A percentile compares a stretch with the other conserved stretches of the same genome.
Conservation (phyloP, 2,329 filamentous ascomycete genomes). For the Parafenestella ontariensis region DNA sequence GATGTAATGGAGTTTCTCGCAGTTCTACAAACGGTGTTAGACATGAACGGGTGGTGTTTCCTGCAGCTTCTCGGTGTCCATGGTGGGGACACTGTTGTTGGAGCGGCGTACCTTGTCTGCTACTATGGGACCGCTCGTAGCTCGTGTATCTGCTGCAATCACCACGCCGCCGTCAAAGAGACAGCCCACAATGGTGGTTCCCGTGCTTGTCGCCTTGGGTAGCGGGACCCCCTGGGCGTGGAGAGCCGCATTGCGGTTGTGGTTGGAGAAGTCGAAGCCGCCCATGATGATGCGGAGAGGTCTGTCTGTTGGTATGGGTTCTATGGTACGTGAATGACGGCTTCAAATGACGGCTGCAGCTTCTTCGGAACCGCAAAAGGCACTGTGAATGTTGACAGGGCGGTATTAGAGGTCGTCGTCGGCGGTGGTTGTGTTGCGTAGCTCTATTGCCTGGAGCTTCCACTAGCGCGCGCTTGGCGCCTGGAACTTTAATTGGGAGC, state of each 20-base stretch:
- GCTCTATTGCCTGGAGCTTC: constrained; percentile 36
- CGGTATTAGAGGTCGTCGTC: not conserved
- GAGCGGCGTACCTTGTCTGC: constrained; percentile 79
- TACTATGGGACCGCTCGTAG: constrained; percentile 95
- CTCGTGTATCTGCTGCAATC: constrained; percentile 97
- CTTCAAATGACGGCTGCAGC: not conserved
- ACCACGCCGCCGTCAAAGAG: constrained; percentile 97
- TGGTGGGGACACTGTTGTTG: not conserved
- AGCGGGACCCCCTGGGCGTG: constrained; percentile 93
- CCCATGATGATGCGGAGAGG: constrained; percentile 69
- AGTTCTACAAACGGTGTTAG: constrained; percentile 69
- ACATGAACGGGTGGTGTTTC: not conserved
- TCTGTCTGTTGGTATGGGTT: not conserved
- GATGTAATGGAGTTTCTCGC: constrained; percentile 99
- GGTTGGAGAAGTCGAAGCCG: constrained; percentile 86
- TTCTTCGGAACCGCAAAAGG: not conserved
- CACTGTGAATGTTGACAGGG: not conserved
- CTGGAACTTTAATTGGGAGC: constrained; percentile 10
- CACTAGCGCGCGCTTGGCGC: not conserved
- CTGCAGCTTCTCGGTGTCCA: not conserved
- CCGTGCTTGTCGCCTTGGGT: constrained; percentile 97
- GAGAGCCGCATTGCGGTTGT: constrained; percentile 97
- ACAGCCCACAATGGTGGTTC: constrained; percentile 98
- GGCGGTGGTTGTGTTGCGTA: constrained; percentile 26
- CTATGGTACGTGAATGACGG: no score